Percentiles rank a stretch among this genome's conserved stretches.
Conservation (phyloP, 768 basidiomycete genomes). For the Russula olivacea region DNA sequence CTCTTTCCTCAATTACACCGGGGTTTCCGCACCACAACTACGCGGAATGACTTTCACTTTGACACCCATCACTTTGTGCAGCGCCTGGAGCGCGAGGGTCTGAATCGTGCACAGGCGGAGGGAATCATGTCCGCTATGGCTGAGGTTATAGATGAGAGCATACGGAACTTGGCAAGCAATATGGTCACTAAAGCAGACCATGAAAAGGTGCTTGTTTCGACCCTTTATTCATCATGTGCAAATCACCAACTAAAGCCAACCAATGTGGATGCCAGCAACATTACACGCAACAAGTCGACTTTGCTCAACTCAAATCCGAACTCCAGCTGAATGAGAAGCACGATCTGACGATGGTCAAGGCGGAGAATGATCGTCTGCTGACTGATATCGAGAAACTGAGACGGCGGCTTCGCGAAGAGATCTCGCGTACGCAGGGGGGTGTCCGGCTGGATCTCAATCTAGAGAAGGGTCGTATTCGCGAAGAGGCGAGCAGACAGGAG, state of each 20-base stretch:
- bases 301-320: slow-evolving; percentile 93
- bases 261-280: slow-evolving; percentile 50
- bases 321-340: slow-evolving; percentile 96
- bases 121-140: slow-evolving; percentile 97
- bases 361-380: slow-evolving; percentile 91
- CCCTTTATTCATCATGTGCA: neutral
- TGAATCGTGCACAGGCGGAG: slow-evolving; percentile 88
- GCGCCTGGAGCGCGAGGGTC: slow-evolving; percentile 80
- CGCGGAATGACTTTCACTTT: slow-evolving; percentile 63
- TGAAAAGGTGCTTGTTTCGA: slow-evolving; percentile 65
- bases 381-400: slow-evolving; percentile 92
- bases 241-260: neutral
- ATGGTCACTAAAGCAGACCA: slow-evolving; percentile 96
- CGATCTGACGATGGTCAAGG: slow-evolving; percentile 89
- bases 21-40: slow-evolving; percentile 13
- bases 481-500: slow-evolving; percentile 87
- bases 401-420: slow-evolving; percentile 86
- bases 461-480: slow-evolving; percentile 93
- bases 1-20: slow-evolving; percentile 2
- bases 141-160: slow-evolving; percentile 95
- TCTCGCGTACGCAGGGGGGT: slow-evolving; percentile 86
- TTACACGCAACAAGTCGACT: slow-evolving; percentile 95
- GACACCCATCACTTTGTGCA: slow-evolving; percentile 95
- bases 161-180: slow-evolving; percentile 90
- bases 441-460: slow-evolving; percentile 92